Evolutionary conservation across 306 rosid species (phyloP), one percentile per base, ranked within the genome.

Genomic region (Vachellia collinsii): DNA sequence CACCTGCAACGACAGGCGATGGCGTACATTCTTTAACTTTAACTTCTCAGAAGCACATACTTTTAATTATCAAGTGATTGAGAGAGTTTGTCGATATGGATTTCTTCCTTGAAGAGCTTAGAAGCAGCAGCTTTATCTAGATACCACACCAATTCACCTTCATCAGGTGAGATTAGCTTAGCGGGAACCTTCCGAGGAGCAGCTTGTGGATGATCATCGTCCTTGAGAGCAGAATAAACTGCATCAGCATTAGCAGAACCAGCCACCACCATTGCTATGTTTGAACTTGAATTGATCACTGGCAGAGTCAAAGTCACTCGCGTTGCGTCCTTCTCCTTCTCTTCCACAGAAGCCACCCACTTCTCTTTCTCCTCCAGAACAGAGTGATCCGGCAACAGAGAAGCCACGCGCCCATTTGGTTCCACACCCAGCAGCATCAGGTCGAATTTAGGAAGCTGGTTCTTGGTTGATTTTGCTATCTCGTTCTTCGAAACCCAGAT

Each of bases 61-160:
- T 12, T 4, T 25, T 29, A 62, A 23, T 61, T 11, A 61, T 11
- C 23, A 59, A 59, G 14, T 4, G 29, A 23, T 23, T 23, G 25
- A 59, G 39, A 11, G 16, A 38, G 17, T 61, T 61, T 62, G 4
- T 62, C 68, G 43, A 75, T 10, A 65, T 37, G 59, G 71, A 73
- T 25, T 8, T 73, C 47, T 37, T 76, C 20, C 70, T 72, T 48
- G n/a, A 63, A 89, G 76, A 90, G 90, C 88, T 84, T 92, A 0
- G 91, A 86, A 85, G 94, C 97, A 8, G 97, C 97, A 79, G 62
- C 88, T 74, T 81, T 88, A 77, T 92, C 97, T 72, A 92, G 62
- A 78, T 88, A 90, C 92, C 92, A 90, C 10, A 79, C 84, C 65
- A 90, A 54, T 59, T 68, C 89, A 3, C 86, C 92, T 68, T 87